Base-by-base conservation (phyloP, 352 stramenopile genomes). In the Pythium plurisporium region DNA sequence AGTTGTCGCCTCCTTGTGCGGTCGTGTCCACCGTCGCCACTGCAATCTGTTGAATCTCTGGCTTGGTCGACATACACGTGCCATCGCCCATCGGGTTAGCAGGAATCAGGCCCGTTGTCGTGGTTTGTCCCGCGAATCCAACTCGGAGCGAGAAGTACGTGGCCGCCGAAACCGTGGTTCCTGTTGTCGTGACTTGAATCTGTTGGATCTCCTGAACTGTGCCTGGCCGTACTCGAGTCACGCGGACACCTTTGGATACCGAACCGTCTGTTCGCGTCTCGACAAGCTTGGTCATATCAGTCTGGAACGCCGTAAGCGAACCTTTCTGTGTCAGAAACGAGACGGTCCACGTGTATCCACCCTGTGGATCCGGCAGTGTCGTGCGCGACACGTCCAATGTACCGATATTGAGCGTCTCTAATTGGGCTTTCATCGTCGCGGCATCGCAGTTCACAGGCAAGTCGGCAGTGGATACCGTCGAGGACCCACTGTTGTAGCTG, bases 321-420 rank as follows among this genome's bases (percentile, higher is more conserved):
- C 85, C 86, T 54, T 79, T 76, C n/a, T 72, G 43, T 14, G 81
- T 92, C 37, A 96, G 64, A 55, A 98, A 98, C 23, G 87, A 96
- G 14, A 99, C 76, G n/a, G 84, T 96, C 94, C 94, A 99, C 46
- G 82, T 97, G 69, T 93, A 98, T 0, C 92, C 91, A 5, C 82
- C 82, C 57, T 97, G 82, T 5, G 77, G 65, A 62, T 97, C 87
- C 4, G 89, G 67, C 4, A 68, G 72, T 3, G 34, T 49, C 4
- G 79, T 75, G 14, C 91, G 76, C 19, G 69, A 51, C 15, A 96
- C 73, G 31, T 89, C 77, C 4, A 96, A 27, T 2, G 66, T 74
- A 0, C 82, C 82, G 4, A 88, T 67, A 22, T 65, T 74, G 36
- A 94, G 52, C 14, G 53, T 64, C 42, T 87, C 67, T 1, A 94